Percentiles rank a stretch among this genome's conserved stretches.
Conservation (phyloP, 352 stramenopile species). For the Phytophthora aleatoria region DNA sequence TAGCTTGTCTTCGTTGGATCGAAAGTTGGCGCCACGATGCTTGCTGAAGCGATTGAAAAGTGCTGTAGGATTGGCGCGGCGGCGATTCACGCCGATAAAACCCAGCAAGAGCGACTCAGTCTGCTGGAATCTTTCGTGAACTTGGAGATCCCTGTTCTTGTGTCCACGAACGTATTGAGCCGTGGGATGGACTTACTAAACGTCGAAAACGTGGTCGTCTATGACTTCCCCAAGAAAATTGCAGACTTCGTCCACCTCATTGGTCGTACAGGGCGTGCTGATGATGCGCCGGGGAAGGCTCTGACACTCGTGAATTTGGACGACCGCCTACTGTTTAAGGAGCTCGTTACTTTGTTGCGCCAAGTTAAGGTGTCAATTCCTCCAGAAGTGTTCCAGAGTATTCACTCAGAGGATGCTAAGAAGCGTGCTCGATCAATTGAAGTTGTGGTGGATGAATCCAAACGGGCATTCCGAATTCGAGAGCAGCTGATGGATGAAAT, state of each 20-base stretch:
- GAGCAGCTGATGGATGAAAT: conserved; percentile 29
- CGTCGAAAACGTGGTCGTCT: conserved; percentile 74
- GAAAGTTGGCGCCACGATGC: conserved; percentile 59
- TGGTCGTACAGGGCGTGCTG: conserved; percentile 50
- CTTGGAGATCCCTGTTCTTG: conserved; percentile 48
- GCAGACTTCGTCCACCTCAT: conserved; percentile 71
- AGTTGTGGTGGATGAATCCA: conserved; percentile 49
- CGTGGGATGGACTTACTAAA: conserved; percentile 73
- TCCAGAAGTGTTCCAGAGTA: conserved; percentile 45
- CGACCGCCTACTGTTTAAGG: conserved; percentile 45
- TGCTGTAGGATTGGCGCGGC: conserved; percentile 36
- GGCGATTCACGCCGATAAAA: conserved; percentile 72
- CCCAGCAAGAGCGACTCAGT: conserved; percentile 52
- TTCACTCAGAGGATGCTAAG: conserved; percentile 34
- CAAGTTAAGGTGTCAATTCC: conserved; percentile 36
- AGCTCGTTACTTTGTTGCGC: conserved; percentile 45
- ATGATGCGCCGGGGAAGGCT: conserved; percentile 26
- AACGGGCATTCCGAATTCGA: conserved; percentile 49
- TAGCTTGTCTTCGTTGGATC: conserved; percentile 82
- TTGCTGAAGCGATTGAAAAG: conserved; percentile 60
- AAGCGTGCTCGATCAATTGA: conserved; percentile 10
- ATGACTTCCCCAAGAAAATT: conserved; percentile 68
- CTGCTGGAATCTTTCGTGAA: conserved; percentile 69
- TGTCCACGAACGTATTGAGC: conserved; percentile 75
- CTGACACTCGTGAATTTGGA: conserved; percentile 54